Evolutionary conservation across 352 stramenopile species (phyloP).

Genomic region (Globisporangium barbulae): DNA sequence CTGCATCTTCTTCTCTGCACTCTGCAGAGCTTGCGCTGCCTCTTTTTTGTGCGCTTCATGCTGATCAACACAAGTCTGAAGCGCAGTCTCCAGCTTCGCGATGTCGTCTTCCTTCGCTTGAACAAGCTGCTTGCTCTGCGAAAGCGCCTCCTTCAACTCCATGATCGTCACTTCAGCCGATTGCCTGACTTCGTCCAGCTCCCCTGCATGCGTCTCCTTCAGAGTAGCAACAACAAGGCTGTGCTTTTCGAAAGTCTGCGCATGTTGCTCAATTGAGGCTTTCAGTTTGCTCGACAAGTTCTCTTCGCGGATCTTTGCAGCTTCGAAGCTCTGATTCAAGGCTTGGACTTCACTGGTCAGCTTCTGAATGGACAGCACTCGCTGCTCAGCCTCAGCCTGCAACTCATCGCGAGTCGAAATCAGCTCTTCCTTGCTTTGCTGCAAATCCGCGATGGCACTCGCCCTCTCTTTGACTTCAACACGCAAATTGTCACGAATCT

Average conservation of each 20-base stretch:
- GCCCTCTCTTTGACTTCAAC: conserved; percentile 2
- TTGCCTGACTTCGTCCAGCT: conserved; percentile 19
- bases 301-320: conserved; percentile 2
- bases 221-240: conserved; percentile 10
- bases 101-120: conserved; percentile 10
- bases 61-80: background rate
- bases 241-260: background rate
- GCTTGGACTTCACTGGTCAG: conserved; percentile 2
- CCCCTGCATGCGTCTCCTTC: background rate
- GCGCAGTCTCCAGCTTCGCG: conserved; percentile 8
- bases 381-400: background rate
- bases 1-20: conserved; percentile 4
- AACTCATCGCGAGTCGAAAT: background rate
- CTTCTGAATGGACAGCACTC: background rate
- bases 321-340: background rate
- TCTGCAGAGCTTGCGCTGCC: conserved; percentile 1
- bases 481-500: conserved; percentile 3
- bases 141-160: background rate
- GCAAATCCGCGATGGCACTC: background rate
- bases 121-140: background rate
- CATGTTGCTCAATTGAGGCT: background rate
- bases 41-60: background rate
- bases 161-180: background rate
- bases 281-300: conserved; percentile 1
- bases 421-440: background rate